Conservation (phyloP, 2,329 filamentous ascomycete genomes). For the Diaporthe capsici region DNA sequence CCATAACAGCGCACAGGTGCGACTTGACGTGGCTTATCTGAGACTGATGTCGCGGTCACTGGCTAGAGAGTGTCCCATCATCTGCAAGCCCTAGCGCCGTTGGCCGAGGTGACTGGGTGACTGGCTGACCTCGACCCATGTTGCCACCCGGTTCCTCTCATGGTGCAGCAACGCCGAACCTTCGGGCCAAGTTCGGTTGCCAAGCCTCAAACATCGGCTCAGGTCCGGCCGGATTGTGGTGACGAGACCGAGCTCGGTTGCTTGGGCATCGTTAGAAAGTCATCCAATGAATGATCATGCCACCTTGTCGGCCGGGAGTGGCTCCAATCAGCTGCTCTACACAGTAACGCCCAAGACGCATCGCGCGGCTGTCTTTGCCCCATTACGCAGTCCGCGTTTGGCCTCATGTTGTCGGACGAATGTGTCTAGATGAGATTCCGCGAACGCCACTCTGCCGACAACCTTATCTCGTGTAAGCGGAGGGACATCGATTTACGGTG, state of each 20-base stretch:
- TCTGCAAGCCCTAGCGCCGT: background rate
- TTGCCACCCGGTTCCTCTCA: constrained; percentile 6
- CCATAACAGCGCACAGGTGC: background rate
- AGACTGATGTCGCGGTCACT: constrained; percentile 3
- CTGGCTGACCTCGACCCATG: constrained; percentile 4
- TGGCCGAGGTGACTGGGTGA: constrained; percentile 10
- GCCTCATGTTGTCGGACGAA: constrained; percentile 23
- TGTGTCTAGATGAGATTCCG: background rate
- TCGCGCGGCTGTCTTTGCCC: constrained; percentile 3
- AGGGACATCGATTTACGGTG: background rate
- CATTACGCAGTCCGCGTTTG: constrained; percentile 22
- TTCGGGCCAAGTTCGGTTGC: constrained; percentile 33
- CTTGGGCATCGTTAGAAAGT: constrained; percentile 3
- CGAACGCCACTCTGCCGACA: background rate
- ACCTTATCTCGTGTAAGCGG: background rate
- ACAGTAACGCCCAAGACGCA: background rate
- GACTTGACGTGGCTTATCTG: constrained; percentile 9
- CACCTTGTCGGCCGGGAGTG: background rate
- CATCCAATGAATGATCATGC: constrained; percentile 13
- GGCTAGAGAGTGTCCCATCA: background rate
- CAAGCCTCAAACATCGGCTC: constrained; percentile 28
- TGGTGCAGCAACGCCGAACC: constrained; percentile 14
- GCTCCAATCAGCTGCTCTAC: background rate
- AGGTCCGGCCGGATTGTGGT: constrained; percentile 12
- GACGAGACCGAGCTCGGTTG: constrained; percentile 23